Conservation (phyloP, 768 basidiomycete species). For the Strobilomyces confusus region DNA sequence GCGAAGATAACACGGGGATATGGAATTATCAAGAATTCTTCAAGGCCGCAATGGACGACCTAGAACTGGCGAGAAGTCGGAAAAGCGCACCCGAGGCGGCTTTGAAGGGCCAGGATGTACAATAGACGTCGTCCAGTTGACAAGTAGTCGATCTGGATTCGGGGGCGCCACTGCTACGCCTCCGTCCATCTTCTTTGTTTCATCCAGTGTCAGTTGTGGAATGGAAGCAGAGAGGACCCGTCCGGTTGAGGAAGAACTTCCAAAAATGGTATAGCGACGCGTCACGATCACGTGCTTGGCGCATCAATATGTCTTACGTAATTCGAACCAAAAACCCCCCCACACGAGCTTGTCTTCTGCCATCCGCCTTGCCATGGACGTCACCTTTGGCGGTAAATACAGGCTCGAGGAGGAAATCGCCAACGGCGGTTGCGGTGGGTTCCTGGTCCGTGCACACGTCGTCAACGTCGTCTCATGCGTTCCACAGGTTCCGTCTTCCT, state of each 20-base stretch:
- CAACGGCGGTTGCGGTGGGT: slow-evolving; percentile 70
- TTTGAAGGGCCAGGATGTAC: no score
- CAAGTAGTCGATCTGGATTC: background rate
- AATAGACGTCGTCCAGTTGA: no score
- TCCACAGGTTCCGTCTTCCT: slow-evolving; percentile 66
- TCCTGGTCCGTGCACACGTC: slow-evolving; percentile 44
- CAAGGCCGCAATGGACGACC: no score
- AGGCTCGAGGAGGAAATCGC: slow-evolving; percentile 77
- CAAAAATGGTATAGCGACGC: slow-evolving; percentile 9
- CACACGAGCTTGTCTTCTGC: slow-evolving; percentile 9
- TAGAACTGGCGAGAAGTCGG: no score
- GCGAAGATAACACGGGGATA: slow-evolving; percentile 25
- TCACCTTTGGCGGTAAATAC: slow-evolving; percentile 71
- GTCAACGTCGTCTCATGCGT: slow-evolving; percentile 9
- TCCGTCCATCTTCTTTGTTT: no score
- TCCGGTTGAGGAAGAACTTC: background rate
- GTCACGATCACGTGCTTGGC: slow-evolving; percentile 29
- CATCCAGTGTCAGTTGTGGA: background rate
- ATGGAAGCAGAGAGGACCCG: slow-evolving; percentile 4
- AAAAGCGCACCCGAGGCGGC: no score
- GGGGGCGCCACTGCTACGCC: slow-evolving; percentile 21
- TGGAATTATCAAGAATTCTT: slow-evolving; percentile 18
- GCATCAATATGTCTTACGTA: slow-evolving; percentile 20
- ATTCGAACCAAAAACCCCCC: slow-evolving; percentile 14
- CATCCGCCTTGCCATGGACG: slow-evolving; percentile 26